Percentiles rank a stretch among this genome's conserved stretches.
Conservation (phyloP, 345 rosid genomes). For the Acer negundo region DNA sequence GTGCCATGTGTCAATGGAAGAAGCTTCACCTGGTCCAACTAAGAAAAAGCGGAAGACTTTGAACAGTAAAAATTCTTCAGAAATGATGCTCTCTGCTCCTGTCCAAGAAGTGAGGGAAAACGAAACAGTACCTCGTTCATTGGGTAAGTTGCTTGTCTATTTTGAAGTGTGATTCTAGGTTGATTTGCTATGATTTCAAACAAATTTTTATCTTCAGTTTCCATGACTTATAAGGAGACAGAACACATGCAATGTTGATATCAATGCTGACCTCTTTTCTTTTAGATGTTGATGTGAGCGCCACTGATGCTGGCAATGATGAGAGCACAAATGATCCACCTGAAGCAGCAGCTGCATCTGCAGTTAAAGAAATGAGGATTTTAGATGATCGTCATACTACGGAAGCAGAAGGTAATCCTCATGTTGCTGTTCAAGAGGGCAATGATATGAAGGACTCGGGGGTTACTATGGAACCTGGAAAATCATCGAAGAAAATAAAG, state of each 20-base stretch:
- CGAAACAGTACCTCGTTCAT: conserved; percentile 18
- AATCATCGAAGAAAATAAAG: conserved; percentile 47
- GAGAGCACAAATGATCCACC: conserved; percentile 18
- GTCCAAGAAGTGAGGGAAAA: conserved; percentile 25
- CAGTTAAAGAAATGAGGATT: neutral
- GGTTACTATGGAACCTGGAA: conserved; percentile 25
- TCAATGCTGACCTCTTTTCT: conserved; percentile 12
- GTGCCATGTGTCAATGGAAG: conserved; percentile 15
- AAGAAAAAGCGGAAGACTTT: conserved; percentile 31
- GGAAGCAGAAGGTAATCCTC: conserved; percentile 11
- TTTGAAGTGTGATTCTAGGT: neutral
- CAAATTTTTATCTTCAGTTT: neutral
- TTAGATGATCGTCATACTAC: conserved; percentile 14
- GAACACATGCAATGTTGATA: conserved; percentile 20
- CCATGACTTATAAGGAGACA: neutral
- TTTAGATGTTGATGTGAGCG: conserved; percentile 25
- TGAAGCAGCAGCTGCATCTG: conserved; percentile 13
- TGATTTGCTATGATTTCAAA: neutral
- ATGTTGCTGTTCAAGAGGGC: neutral
- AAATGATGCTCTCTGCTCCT: conserved; percentile 21
- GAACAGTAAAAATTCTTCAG: conserved; percentile 13
- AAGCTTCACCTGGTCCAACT: conserved; percentile 22
- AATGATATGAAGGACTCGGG: neutral
- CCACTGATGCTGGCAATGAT: conserved; percentile 12
- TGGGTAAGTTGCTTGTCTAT: conserved; percentile 27